Evolutionary conservation across 2,329 filamentous ascomycete species (phyloP), one percentile per base, ranked within the genome.

Genomic region (Monilinia aucupariae): DNA sequence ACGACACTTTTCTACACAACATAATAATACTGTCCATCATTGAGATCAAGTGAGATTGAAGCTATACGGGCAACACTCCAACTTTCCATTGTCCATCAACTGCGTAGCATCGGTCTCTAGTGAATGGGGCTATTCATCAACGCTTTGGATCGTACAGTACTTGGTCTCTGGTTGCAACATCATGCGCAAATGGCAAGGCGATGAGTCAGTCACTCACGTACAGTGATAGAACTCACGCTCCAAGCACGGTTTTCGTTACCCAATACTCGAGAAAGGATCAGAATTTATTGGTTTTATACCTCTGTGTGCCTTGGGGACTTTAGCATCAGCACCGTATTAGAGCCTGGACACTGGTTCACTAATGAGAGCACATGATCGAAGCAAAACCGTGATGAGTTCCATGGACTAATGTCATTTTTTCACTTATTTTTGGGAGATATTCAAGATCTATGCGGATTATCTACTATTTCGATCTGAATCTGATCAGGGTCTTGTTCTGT

Each of bases 401-500:
- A 34, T 34, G 17, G 30, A 32, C 41, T 34, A 45, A 34, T 17
- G 7, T 12, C 22, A 5, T 15, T 37, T 4, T 37, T 37, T 25
- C 32, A 9, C 8, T 25, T 15, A n/a, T n/a, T 20, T 55, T 45
- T 13, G 9, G n/a, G 39, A 22, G 20, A 22, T 22, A 30, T 22
- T 43, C 25, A 43, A 43, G 25, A n/a, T 30, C 25, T 50, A 30
- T 30, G 13, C 32, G 22, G 8, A 22, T 30, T 56, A 32, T 6
- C 20, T 34, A 20, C 1, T 56, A 13, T 13, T 12, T 13, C n/a
- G 7, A 56, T 47, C 15, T 12, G 20, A 7, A 56, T 47, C 15
- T 12, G 20, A 56, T 56, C 41, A 56, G 22, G 54, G 12, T 56
- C 54, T 56, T 25, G 54, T 47, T 47, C 20, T 56, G 15, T 34